These are phyloP conservation scores for Somion occarium DNA, from an alignment of 1,284 basidiomycete genomes.

Conservation along the genomic window DNA sequence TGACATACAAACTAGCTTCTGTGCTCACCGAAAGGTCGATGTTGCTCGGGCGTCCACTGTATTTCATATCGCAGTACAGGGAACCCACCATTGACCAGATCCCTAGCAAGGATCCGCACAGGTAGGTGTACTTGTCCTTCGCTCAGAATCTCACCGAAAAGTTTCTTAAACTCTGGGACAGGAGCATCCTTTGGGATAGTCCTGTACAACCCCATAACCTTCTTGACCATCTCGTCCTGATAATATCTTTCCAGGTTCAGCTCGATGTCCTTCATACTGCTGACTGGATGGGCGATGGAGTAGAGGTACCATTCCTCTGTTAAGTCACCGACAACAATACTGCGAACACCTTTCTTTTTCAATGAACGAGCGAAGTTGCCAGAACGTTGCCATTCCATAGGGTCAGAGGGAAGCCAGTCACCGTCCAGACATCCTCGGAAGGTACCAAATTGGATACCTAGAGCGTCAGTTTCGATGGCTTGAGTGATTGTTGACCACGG, in stretches of 20 bases:
- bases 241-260: slow-evolving; percentile 63
- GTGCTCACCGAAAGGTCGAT: slow-evolving; percentile 45
- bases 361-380: slow-evolving; percentile 54
- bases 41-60: slow-evolving; percentile 60
- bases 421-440: slow-evolving; percentile 64
- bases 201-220: slow-evolving; percentile 42
- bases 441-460: slow-evolving; percentile 51
- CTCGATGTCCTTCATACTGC: slow-evolving; percentile 41
- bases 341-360: slow-evolving; percentile 51
- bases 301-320: slow-evolving; percentile 77
- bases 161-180: slow-evolving; percentile 36
- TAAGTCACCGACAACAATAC: slow-evolving; percentile 63
- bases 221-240: slow-evolving; percentile 38
- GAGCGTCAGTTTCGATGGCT: slow-evolving; percentile 49
- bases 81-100: slow-evolving; percentile 49
- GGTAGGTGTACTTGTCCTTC: slow-evolving; percentile 71
- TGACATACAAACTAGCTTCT: slow-evolving; percentile 13
- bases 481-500: slow-evolving; percentile 47
- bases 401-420: slow-evolving; percentile 52
- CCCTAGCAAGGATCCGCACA: slow-evolving; percentile 55
- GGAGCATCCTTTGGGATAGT: slow-evolving; percentile 32
- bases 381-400: slow-evolving; percentile 66
- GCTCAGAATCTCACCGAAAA: slow-evolving; percentile 59
- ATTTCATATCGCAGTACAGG: slow-evolving; percentile 68
- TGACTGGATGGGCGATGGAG: slow-evolving; percentile 58